Evolutionary conservation across 2,329 filamentous ascomycete genomes (phyloP).

Genomic region (Colletotrichum filicis): DNA sequence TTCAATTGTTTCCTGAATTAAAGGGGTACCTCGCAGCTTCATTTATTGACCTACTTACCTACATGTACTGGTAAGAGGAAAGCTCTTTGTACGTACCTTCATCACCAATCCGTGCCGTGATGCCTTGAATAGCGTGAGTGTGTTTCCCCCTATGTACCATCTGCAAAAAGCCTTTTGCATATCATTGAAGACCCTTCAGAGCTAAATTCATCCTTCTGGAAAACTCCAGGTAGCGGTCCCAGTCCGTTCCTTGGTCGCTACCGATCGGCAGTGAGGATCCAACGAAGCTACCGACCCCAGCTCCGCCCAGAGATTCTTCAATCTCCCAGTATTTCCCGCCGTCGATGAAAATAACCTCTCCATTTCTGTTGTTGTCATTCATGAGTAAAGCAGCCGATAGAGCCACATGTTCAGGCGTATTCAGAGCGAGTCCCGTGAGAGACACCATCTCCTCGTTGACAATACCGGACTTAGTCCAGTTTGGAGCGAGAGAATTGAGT

Average conservation of each 20-base stretch:
- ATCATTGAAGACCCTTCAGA: neutral
- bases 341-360: neutral
- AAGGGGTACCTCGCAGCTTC: no score
- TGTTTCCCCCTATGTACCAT: no score
- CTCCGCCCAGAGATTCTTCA: neutral
- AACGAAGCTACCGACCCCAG: neutral
- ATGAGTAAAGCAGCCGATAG: neutral
- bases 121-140: no score
- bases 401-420: neutral
- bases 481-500: neutral
- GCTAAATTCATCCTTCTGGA: neutral
- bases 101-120: no score
- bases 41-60: no score
- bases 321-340: neutral
- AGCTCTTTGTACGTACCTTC: no score
- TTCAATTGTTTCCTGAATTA: no score
- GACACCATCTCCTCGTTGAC: neutral
- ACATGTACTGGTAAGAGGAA: no score
- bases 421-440: neutral
- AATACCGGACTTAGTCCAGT: neutral
- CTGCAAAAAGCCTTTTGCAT: no score
- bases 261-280: neutral
- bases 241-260: neutral
- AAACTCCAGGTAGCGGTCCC: neutral
- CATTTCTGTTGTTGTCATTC: neutral